Percentiles rank a stretch among this genome's conserved stretches.
phyloP scores from a whole-genome alignment of 1,284 basidiomycete species.

The Ganoderma multipileum region DNA sequence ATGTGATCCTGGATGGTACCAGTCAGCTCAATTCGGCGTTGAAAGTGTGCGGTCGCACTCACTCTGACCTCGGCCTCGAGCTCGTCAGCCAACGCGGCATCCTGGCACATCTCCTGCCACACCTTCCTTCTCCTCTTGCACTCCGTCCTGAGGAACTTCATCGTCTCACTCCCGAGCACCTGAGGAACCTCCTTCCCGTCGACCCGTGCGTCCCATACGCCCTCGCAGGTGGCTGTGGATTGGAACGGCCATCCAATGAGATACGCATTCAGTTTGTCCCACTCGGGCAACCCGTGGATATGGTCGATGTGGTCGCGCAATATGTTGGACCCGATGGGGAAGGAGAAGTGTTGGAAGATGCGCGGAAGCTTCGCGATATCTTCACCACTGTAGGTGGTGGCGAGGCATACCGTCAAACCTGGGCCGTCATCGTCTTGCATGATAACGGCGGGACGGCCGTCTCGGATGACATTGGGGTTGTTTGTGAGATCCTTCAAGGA shows the following conservation, averaged over 20 bases:
- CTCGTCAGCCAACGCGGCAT: neutral
- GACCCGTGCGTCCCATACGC: neutral
- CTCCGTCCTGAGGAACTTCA: neutral
- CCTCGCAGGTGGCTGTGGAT: neutral
- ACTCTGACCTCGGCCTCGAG: neutral
- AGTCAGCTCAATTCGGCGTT: neutral
- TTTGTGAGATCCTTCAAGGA: neutral
- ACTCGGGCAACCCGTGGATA: neutral
- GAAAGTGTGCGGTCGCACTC: neutral
- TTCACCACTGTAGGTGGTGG: neutral
- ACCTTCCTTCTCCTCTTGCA: neutral
- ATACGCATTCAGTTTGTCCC: neutral
- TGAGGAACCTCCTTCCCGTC: neutral
- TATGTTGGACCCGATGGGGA: neutral
- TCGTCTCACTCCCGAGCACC: neutral
- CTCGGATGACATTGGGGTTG: neutral
- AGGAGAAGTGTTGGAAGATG: neutral
- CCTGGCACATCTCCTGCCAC: neutral
- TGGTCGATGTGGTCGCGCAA: neutral
- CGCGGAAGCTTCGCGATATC: neutral
- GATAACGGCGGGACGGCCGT: neutral
- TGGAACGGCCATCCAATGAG: neutral
- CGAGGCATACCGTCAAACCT: neutral
- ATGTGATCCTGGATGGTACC: neutral
- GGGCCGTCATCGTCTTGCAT: neutral